A percentile compares a stretch with the other conserved stretches of the same genome.
phyloP scores from a whole-genome alignment of 2,329 filamentous ascomycete genomes.

The Phoma herbarum region DNA sequence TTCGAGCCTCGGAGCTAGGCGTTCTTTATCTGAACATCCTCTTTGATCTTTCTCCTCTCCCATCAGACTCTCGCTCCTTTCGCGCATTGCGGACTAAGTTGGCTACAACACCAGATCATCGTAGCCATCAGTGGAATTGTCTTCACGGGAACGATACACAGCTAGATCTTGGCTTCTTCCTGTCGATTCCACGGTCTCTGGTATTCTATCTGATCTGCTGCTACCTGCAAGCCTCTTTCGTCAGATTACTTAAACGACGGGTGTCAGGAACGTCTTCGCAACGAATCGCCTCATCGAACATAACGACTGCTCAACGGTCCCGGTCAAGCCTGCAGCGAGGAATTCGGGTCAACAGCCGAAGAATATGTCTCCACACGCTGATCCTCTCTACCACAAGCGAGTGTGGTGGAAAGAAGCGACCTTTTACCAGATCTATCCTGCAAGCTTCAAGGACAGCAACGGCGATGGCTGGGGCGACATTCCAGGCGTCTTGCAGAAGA shows the following conservation, averaged over 20 bases:
- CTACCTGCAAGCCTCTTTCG: background rate
- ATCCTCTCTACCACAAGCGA: slow-evolving; percentile 33
- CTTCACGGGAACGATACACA: background rate
- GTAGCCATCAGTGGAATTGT: background rate
- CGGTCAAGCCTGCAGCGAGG: background rate
- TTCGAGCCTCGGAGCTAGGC: background rate
- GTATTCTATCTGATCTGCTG: background rate
- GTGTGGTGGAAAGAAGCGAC: slow-evolving; percentile 58
- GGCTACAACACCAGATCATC: background rate
- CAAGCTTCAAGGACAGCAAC: slow-evolving; percentile 60
- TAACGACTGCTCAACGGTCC: background rate
- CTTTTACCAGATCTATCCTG: slow-evolving; percentile 58
- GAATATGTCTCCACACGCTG: slow-evolving; percentile 39
- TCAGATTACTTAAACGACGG: background rate
- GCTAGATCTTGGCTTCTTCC: background rate
- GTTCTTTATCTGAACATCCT: background rate
- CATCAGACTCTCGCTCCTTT: background rate
- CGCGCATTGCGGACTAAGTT: too few relatives aligned
- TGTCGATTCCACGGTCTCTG: background rate
- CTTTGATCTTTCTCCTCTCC: background rate
- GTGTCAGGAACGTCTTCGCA: background rate
- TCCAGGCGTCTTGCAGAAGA: slow-evolving; percentile 68
- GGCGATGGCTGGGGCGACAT: slow-evolving; percentile 69
- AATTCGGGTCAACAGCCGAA: background rate
- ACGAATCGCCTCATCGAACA: background rate